phyloP scores from a whole-genome alignment of 2,329 filamentous ascomycete species.

The Cladophialophora bantiana region DNA sequence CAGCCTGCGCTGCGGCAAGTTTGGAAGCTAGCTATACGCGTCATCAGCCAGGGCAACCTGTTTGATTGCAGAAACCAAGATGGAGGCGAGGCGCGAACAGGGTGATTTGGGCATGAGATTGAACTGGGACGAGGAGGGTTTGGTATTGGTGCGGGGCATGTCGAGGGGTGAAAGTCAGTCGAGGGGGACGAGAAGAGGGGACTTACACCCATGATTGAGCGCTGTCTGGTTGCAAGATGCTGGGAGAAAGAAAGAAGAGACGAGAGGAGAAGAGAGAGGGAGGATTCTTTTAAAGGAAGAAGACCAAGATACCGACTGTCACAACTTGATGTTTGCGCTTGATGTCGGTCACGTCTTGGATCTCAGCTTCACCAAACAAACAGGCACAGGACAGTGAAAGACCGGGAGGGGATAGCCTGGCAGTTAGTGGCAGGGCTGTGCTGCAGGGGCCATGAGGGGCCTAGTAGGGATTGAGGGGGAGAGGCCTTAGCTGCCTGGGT shows the following conservation, averaged over 20 bases:
- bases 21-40: constrained; percentile 46
- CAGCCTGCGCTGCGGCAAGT: constrained; percentile 49
- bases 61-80: constrained; percentile 4
- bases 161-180: constrained; percentile 15
- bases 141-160: constrained; percentile 26
- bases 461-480: no score
- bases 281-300: neutral
- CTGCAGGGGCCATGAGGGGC: neutral
- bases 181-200: constrained; percentile 6
- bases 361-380: neutral
- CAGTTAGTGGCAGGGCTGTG: constrained; percentile 3
- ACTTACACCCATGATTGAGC: constrained; percentile 41
- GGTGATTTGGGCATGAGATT: constrained; percentile 16
- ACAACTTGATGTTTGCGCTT: constrained; percentile 5
- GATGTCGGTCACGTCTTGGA: neutral
- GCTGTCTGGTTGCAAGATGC: constrained; percentile 8
- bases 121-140: neutral
- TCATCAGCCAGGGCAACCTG: constrained; percentile 32
- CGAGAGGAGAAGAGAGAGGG: constrained; percentile 1
- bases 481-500: no score
- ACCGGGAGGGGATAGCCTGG: constrained; percentile 1
- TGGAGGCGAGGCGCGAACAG: constrained; percentile 2
- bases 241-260: neutral
- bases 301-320: neutral
- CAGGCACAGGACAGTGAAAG: neutral